A percentile compares a stretch with the other conserved stretches of the same genome.
phyloP scores from a whole-genome alignment of 2,329 filamentous ascomycete species.

The Penicillium olsonii region DNA sequence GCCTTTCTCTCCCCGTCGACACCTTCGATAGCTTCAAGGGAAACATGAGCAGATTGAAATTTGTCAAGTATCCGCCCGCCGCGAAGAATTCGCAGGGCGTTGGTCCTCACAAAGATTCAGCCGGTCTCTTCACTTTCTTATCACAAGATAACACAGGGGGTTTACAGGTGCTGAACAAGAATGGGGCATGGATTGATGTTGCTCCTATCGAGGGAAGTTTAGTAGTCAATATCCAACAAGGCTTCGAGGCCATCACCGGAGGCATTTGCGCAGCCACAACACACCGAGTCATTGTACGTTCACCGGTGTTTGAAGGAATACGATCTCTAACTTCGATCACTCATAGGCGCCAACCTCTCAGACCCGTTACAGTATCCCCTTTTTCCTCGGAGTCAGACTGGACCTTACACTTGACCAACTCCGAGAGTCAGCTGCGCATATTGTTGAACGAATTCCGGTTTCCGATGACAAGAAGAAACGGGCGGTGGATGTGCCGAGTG shows the following conservation, averaged over 20 bases:
- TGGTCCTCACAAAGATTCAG: constrained; percentile 60
- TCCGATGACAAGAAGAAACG: constrained; percentile 34
- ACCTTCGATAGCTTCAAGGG: constrained; percentile 54
- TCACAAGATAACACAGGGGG: constrained; percentile 49
- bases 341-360: constrained; percentile 35
- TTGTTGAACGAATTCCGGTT: constrained; percentile 31
- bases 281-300: constrained; percentile 37
- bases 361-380: constrained; percentile 52
- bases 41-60: constrained; percentile 56
- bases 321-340: constrained; percentile 13
- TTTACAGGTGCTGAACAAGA: constrained; percentile 49
- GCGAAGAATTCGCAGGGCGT: constrained; percentile 52
- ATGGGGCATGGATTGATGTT: constrained; percentile 49
- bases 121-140: constrained; percentile 44
- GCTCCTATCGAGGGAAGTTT: constrained; percentile 46
- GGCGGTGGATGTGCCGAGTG: constrained; percentile 38
- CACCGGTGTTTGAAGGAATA: no score
- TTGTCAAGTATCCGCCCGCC: constrained; percentile 56
- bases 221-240: constrained; percentile 54
- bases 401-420: constrained; percentile 51
- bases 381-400: constrained; percentile 56
- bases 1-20: constrained; percentile 48
- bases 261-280: constrained; percentile 53
- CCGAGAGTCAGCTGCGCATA: constrained; percentile 33
- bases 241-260: constrained; percentile 58